Base-by-base conservation (phyloP, 257 asterid genomes). In the Parsonsia alboflavescens region DNA sequence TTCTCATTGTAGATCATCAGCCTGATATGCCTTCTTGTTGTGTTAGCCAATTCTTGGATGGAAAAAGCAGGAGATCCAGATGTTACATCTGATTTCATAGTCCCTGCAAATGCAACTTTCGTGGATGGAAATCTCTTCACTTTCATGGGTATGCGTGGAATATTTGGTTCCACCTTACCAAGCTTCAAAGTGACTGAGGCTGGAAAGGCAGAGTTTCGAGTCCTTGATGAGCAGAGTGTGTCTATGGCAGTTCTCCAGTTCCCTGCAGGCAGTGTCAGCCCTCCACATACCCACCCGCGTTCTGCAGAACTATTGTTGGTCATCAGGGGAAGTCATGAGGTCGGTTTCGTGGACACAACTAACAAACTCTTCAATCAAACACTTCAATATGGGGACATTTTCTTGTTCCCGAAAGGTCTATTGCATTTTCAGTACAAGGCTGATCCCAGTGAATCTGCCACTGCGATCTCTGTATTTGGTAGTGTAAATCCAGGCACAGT, bases 261-360 rank as follows among this genome's bases (percentile, higher is more conserved):
- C 78, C 77, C 84, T 2, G 68, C 46, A 3, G 68, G 75, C 19
- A 10, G 52, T 11, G 87, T 88, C 66, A 88, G 84, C 80, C 93
- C 93, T 42, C 83, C 73, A 12, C 78, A 78, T 76, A 78, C 74
- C 42, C 81, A 72, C 74, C 46, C 46, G 9, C 75, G 75, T 7
- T 68, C 75, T 15, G 66, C 78, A 5, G 82, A 79, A 68, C 79
- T 74, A 6, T 67, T 79, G 45, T 70, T 79, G 21, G 53, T 79
- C 24, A 4, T 71, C 13, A 50, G 70, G 16, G 79, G 79, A 4
- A 17, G 28, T 3, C 79, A 74, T 12, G 76, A 69, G 15, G 82
- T 79, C 26, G 79, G 82, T 9, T 70, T 82, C 67, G 74, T 73
- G 5, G 81, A 79, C 33, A 79, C 82, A 7, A 57, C 64, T 4